Conservation (phyloP, 495 filamentous ascomycete genomes). For the Neurospora tetrasperma region DNA sequence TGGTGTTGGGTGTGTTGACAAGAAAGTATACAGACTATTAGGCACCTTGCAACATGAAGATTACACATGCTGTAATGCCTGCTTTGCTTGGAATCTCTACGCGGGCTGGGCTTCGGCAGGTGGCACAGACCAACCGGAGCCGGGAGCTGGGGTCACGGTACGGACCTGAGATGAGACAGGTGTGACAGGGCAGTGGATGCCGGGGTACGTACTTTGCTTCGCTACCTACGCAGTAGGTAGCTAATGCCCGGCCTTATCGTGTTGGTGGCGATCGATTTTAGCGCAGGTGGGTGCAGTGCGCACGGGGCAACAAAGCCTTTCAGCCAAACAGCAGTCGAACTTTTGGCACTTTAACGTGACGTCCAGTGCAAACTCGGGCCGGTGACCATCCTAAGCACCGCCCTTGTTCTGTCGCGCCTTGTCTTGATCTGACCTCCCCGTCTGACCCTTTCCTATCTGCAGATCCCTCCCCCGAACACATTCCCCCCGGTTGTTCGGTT, state of each 20-base stretch:
- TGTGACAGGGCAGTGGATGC: not conserved
- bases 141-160: not conserved
- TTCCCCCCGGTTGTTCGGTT: slow-evolving; percentile 7
- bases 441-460: not conserved
- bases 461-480: slow-evolving; percentile 3
- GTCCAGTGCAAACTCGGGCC: slow-evolving; percentile 11
- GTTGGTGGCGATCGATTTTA: slow-evolving; percentile 14
- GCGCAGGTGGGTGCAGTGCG: slow-evolving; percentile 15
- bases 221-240: too few species aligned
- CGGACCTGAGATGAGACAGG: not conserved
- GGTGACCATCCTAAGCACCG: slow-evolving; percentile 6
- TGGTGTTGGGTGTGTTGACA: not conserved
- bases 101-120: not conserved
- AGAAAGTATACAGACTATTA: not conserved
- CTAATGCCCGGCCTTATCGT: not conserved
- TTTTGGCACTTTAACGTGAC: slow-evolving; percentile 9
- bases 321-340: slow-evolving; percentile 10
- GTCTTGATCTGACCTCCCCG: slow-evolving; percentile 1
- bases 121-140: not conserved
- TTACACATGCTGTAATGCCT: not conserved
- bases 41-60: not conserved
- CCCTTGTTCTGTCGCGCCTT: not conserved
- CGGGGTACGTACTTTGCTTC: not conserved
- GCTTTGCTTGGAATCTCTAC: not conserved
- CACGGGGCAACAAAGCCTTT: slow-evolving; percentile 18